A percentile compares a stretch with the other conserved stretches of the same genome.
These are phyloP conservation scores for rapeseed (Brassica napus) DNA, from an alignment of 345 rosid species.

Conservation along the genomic window Da-Ae NC_063450.1:220501-221000, in stretches of 20 bases:
- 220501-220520: neutral
- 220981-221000: slow-evolving; percentile 41
- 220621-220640: neutral
- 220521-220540: neutral
- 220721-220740: slow-evolving; percentile 51
- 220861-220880: slow-evolving; percentile 64
- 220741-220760: slow-evolving; percentile 56
- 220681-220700: slow-evolving; percentile 46
- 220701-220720: slow-evolving; percentile 66
- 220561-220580: neutral
- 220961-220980: slow-evolving; percentile 93
- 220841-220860: slow-evolving; percentile 73
- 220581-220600: neutral
- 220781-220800: slow-evolving; percentile 84
- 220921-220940: slow-evolving; percentile 82
- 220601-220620: neutral
- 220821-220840: slow-evolving; percentile 49
- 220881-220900: slow-evolving; percentile 69
- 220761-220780: slow-evolving; percentile 75
- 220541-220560: neutral
- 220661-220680: neutral
- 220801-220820: slow-evolving; percentile 63
- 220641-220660: neutral
- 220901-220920: slow-evolving; percentile 79
- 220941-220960: slow-evolving; percentile 89